phyloP scores from a whole-genome alignment of 1,284 basidiomycete species.

The Bondarzewia mesenterica region DNA sequence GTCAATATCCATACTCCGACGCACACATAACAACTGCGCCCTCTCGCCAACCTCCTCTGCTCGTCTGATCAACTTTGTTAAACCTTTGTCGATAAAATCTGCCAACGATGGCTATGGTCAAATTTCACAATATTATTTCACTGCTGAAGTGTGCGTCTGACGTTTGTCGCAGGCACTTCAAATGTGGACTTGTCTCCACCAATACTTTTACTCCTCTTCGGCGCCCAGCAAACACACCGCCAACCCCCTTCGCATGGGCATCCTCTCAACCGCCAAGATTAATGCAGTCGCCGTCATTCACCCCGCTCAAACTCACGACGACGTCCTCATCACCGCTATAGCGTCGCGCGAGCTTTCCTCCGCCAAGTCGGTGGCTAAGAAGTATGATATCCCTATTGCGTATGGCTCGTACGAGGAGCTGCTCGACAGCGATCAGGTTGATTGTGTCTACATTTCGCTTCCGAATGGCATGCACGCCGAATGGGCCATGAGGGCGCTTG shows the following conservation, averaged over 20 bases:
- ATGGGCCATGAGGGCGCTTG: conserved; percentile 69
- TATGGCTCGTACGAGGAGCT: conserved; percentile 44
- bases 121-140: too few species aligned
- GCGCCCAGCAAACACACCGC: too few species aligned
- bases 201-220: too few species aligned
- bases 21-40: too few species aligned
- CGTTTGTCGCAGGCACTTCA: too few species aligned
- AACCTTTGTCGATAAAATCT: too few species aligned
- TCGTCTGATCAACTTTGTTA: too few species aligned
- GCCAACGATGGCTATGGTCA: too few species aligned
- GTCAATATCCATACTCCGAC: too few species aligned
- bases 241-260: conserved; percentile 49
- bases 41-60: too few species aligned
- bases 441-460: conserved; percentile 60
- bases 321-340: conserved; percentile 49
- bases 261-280: conserved; percentile 59
- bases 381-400: conserved; percentile 44
- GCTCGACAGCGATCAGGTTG: conserved; percentile 50
- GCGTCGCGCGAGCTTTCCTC: conserved; percentile 47
- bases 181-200: too few species aligned
- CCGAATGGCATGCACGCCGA: conserved; percentile 68
- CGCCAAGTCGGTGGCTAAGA: conserved; percentile 48
- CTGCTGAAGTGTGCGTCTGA: too few species aligned
- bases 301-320: conserved; percentile 49
- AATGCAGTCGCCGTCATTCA: conserved; percentile 46